Evolutionary conservation across 495 filamentous ascomycete species (phyloP).

Genomic region (Filosporella fistucella): DNA sequence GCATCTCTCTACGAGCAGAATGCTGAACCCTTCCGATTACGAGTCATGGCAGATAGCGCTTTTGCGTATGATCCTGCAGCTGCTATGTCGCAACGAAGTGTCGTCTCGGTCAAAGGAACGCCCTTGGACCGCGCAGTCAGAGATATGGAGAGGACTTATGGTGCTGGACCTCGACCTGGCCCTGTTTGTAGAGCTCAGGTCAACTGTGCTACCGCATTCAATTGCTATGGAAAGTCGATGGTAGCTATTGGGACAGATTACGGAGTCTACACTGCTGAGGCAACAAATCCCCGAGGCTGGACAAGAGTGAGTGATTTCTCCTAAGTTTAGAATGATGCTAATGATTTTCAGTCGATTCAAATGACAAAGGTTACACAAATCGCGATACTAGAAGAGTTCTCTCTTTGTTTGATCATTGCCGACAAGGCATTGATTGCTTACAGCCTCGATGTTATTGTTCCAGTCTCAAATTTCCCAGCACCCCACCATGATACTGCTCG

Average conservation of each 20-base stretch:
- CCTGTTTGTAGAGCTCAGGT: conserved; percentile 80
- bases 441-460: conserved; percentile 85
- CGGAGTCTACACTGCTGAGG: conserved; percentile 84
- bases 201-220: conserved; percentile 90
- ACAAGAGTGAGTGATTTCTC: conserved; percentile 53
- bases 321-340: conserved; percentile 1
- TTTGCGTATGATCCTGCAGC: conserved; percentile 73
- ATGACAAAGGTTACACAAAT: conserved; percentile 82
- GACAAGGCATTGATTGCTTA: conserved; percentile 92
- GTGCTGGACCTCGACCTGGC: conserved; percentile 58
- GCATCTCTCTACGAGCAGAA: conserved; percentile 85
- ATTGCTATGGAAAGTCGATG: conserved; percentile 76
- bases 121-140: conserved; percentile 86
- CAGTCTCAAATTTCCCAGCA: conserved; percentile 57
- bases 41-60: conserved; percentile 87
- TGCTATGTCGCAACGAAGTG: conserved; percentile 19
- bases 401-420: conserved; percentile 80
- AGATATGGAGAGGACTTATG: conserved; percentile 77
- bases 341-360: conserved; percentile 57
- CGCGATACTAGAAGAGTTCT: conserved; percentile 92
- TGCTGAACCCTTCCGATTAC: conserved; percentile 90
- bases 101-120: conserved; percentile 70
- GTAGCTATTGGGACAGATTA: conserved; percentile 93
- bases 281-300: conserved; percentile 86
- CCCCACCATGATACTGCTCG: conserved; percentile 60